These are phyloP conservation scores for Berberis vulgaris DNA, from an alignment of 164 flowering plant genomes.

Conservation along the genomic window DNA sequence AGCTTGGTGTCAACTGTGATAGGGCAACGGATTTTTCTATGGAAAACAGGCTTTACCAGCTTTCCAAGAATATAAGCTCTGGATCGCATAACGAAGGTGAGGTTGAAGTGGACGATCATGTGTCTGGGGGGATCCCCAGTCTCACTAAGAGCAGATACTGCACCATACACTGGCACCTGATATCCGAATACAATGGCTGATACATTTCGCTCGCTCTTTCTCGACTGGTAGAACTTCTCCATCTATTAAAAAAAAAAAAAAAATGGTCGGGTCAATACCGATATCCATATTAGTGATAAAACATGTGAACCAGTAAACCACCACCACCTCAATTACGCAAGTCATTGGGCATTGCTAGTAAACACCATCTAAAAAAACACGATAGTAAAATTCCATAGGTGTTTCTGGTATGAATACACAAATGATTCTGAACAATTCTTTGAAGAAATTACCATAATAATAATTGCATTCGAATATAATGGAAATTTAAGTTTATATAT, in stretches of 20 bases:
- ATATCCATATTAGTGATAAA: too few species aligned
- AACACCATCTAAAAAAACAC: too few species aligned
- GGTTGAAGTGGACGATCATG: slow-evolving; percentile 43
- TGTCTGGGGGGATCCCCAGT: slow-evolving; percentile 13
- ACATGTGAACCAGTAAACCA: too few species aligned
- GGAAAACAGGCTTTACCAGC: slow-evolving; percentile 71
- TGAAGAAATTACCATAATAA: too few species aligned
- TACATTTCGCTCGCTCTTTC: slow-evolving; percentile 47
- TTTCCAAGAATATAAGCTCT: slow-evolving; percentile 75
- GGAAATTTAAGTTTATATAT: too few species aligned
- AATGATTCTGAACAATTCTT: too few species aligned
- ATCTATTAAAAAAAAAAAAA: slow-evolving; percentile 26
- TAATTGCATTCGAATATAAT: too few species aligned
- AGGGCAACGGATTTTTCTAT: slow-evolving; percentile 39
- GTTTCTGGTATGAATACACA: too few species aligned
- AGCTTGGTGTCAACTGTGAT: slow-evolving; percentile 36
- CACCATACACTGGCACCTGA: slow-evolving; percentile 80
- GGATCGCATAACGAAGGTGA: slow-evolving; percentile 57
- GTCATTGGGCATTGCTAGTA: too few species aligned
- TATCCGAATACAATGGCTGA: slow-evolving; percentile 32
- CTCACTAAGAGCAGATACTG: slow-evolving; percentile 26
- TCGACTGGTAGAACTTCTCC: slow-evolving; percentile 48
- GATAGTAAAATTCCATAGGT: too few species aligned
- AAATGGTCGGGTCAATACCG: neutral
- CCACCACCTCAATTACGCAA: too few species aligned